These are phyloP conservation scores for Neoboletus subvelutipes DNA, from an alignment of 768 basidiomycete genomes.

Conservation along the genomic window DNA sequence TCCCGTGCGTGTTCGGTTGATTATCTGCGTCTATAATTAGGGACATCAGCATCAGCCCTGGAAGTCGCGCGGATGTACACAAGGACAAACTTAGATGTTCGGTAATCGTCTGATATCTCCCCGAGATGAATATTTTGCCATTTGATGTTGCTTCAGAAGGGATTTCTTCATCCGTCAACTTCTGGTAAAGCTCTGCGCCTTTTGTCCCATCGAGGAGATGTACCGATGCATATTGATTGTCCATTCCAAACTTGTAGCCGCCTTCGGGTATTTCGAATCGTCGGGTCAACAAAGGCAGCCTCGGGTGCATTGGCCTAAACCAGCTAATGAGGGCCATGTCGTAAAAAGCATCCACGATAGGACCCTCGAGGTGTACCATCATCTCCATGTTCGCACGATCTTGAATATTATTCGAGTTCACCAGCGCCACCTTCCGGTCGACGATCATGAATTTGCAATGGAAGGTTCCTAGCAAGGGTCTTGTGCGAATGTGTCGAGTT, in stretches of 20 bases:
- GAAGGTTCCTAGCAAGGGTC: conserved; percentile 62
- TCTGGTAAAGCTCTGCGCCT: conserved; percentile 27
- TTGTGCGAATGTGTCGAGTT: conserved; percentile 9
- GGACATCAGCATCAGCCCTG: conserved; percentile 20
- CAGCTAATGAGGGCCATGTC: conserved; percentile 67
- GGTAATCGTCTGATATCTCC: conserved; percentile 38
- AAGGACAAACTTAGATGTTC: conserved; percentile 38
- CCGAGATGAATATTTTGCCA: conserved; percentile 28
- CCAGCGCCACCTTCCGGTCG: conserved; percentile 62
- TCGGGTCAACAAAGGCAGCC: conserved; percentile 40
- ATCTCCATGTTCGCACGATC: conserved; percentile 54
- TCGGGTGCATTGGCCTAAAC: conserved; percentile 48
- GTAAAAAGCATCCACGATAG: conserved; percentile 67
- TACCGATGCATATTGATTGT: conserved; percentile 32
- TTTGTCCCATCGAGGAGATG: conserved; percentile 28
- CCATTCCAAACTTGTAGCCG: conserved; percentile 40
- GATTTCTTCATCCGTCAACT: conserved; percentile 14
- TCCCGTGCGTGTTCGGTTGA: conserved; percentile 35
- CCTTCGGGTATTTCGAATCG: conserved; percentile 31
- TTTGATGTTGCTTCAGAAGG: conserved; percentile 7
- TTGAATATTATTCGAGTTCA: conserved; percentile 72
- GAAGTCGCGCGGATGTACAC: not conserved
- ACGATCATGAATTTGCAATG: conserved; percentile 72
- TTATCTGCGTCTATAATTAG: conserved; percentile 32
- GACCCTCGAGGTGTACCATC: conserved; percentile 71